Percentiles rank a stretch among this genome's conserved stretches.
phyloP scores from a whole-genome alignment of 345 rosid species.

The Arabidopsis arenosa region DNA sequence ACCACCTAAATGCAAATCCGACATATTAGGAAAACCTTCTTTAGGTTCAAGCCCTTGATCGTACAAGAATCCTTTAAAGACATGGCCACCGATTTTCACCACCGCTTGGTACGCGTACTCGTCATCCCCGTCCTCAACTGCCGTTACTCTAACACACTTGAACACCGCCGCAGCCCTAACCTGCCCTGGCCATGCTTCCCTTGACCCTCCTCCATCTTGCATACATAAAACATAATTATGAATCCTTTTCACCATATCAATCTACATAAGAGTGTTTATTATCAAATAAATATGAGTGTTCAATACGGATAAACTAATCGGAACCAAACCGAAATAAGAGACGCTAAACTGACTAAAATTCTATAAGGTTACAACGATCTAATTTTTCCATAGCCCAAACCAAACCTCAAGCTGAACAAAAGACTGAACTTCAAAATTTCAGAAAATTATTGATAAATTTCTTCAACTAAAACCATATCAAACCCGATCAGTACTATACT shows the following conservation, averaged over 20 bases:
- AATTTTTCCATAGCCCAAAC: not conserved
- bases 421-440: not conserved
- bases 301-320: not conserved
- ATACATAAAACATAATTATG: not conserved
- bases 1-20: slow-evolving; percentile 89
- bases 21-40: slow-evolving; percentile 77
- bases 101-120: slow-evolving; percentile 93
- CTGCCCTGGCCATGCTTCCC: slow-evolving; percentile 76
- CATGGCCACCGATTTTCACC: slow-evolving; percentile 88
- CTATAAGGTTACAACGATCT: not conserved
- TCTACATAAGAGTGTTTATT: not conserved
- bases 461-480: not conserved
- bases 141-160: slow-evolving; percentile 93
- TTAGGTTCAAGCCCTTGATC: slow-evolving; percentile 80
- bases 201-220: slow-evolving; percentile 62
- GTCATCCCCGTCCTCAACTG: slow-evolving; percentile 89
- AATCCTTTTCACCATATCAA: not conserved
- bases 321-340: not conserved
- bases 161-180: slow-evolving; percentile 88
- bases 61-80: slow-evolving; percentile 88
- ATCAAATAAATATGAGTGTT: not conserved
- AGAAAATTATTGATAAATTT: not conserved
- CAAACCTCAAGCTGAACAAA: not conserved
- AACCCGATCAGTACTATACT: not conserved
- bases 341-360: not conserved